Evolutionary conservation across 331 rosid species (phyloP).

Genomic region (Quercus tomentella): DNA sequence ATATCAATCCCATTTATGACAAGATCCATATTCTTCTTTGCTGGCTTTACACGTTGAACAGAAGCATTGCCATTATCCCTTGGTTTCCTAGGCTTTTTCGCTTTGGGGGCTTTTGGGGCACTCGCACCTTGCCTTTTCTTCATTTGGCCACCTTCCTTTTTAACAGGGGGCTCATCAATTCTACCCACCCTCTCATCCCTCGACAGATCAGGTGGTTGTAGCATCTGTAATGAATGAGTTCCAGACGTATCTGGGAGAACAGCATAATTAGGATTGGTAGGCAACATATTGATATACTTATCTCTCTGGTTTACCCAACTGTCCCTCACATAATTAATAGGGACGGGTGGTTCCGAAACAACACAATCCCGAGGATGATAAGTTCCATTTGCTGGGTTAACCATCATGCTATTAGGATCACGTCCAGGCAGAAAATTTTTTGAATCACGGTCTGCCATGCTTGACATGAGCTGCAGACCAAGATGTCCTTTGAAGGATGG

Average conservation of each 20-base stretch:
- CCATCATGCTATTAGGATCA: constrained; percentile 48
- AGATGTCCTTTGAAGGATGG: constrained; percentile 79
- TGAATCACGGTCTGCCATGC: constrained; percentile 73
- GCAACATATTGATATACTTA: constrained; percentile 65
- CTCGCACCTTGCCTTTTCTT: constrained; percentile 48
- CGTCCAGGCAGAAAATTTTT: constrained; percentile 73
- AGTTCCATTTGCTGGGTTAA: constrained; percentile 43
- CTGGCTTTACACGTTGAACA: constrained; percentile 40
- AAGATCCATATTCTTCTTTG: constrained; percentile 39
- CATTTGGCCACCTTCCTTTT: constrained; percentile 23
- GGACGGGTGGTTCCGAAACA: constrained; percentile 50
- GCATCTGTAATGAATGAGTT: constrained; percentile 51
- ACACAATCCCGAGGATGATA: constrained; percentile 67
- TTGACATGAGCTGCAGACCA: constrained; percentile 91
- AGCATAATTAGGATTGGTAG: constrained; percentile 55
- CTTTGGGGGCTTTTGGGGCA: constrained; percentile 43
- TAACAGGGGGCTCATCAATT: constrained; percentile 28
- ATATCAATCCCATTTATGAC: constrained; percentile 45
- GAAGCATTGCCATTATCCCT: constrained; percentile 34
- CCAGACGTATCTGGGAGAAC: constrained; percentile 67
- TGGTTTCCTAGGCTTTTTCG: constrained; percentile 44
- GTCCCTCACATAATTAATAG: constrained; percentile 66
- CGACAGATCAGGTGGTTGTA: constrained; percentile 18
- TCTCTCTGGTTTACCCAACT: constrained; percentile 74
- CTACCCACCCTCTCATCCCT: constrained; percentile 32